Conservation (phyloP, 768 basidiomycete genomes). For the Boletus rubescentipes region DNA sequence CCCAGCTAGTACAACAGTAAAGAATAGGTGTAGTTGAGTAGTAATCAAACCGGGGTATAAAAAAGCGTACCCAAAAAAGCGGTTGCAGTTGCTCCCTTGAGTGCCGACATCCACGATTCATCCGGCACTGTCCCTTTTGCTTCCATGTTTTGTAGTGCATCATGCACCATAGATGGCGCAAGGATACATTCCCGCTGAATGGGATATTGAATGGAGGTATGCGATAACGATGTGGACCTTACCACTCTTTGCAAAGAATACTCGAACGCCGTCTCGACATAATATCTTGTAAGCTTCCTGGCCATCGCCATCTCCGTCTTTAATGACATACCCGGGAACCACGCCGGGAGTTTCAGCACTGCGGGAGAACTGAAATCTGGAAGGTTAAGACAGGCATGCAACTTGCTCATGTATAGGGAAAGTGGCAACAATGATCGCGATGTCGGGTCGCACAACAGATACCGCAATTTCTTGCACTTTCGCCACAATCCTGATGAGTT, state of each 20-base stretch:
- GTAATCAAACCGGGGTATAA: background rate
- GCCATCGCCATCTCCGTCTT: background rate
- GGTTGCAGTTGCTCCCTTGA: background rate
- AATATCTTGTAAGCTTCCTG: background rate
- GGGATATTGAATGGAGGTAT: background rate
- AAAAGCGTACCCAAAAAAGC: background rate
- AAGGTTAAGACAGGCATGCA: background rate
- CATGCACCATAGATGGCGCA: background rate
- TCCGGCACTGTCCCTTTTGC: background rate
- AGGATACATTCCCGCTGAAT: background rate
- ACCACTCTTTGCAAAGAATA: slow-evolving; percentile 5
- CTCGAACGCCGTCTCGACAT: background rate
- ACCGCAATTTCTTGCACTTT: background rate
- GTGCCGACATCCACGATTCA: background rate
- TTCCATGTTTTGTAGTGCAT: background rate
- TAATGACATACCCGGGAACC: slow-evolving; percentile 6
- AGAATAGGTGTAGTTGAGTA: background rate
- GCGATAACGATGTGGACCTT: background rate
- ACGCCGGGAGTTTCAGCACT: slow-evolving; percentile 16
- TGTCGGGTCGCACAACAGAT: slow-evolving; percentile 4
- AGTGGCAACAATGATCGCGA: background rate
- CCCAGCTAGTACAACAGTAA: background rate
- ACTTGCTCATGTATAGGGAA: slow-evolving; percentile 6
- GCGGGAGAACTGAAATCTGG: too few species aligned
- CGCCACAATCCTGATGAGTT: background rate